Base-by-base conservation (phyloP, 2,329 filamentous ascomycete genomes). In the Colletotrichum lupini region DNA sequence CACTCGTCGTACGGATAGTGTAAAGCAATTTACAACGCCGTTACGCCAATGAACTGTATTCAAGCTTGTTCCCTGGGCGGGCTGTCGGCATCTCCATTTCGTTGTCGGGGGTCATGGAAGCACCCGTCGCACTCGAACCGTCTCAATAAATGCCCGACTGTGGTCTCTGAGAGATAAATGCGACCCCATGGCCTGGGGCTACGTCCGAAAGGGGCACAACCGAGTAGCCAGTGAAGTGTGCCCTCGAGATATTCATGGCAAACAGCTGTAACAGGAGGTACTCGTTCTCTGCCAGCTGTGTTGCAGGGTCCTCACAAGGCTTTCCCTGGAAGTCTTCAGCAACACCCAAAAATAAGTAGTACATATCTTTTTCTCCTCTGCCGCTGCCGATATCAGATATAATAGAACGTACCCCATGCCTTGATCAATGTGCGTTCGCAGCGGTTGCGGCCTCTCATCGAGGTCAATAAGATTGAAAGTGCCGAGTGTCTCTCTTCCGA, bases 41-140 rank as follows among this genome's bases (percentile, higher is more conserved):
- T 59, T 32, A 37, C 16, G 32, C 52, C 35, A 42, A 22, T 52
- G 14, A 57, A 57, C 26, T 9, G 14, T 28, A 35, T 35, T 22
- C 68, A 67, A 61, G 62, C 56, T 67, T 42, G 11, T 61, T 67
- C 62, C 62, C 49, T 56, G 63, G 8, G n/a, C n/a, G 28, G n/a
- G 12, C 19, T 24, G 24, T 52, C 22, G 24, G 57, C 57, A 52
- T 49, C 49, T 52, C 32, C 42, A 57, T 16, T 19, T 55, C 12
- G 32, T 24, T 49, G 49, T 55, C 35, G 56, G 63, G 28, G 22
- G 56, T 35, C 46, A 37, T 67, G 26, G 49, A 37, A 42, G n/a
- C 28, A 32, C 16, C 35, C 56, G 26, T 55, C 26, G 42, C 32
- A 24, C 9, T 22, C 56, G 22, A 28, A 16, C n/a, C 46, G 32